Percentiles rank a stretch among this genome's conserved stretches.
Conservation (phyloP, 805 yeast genomes). For the Metschnikowia vanudenii region DNA sequence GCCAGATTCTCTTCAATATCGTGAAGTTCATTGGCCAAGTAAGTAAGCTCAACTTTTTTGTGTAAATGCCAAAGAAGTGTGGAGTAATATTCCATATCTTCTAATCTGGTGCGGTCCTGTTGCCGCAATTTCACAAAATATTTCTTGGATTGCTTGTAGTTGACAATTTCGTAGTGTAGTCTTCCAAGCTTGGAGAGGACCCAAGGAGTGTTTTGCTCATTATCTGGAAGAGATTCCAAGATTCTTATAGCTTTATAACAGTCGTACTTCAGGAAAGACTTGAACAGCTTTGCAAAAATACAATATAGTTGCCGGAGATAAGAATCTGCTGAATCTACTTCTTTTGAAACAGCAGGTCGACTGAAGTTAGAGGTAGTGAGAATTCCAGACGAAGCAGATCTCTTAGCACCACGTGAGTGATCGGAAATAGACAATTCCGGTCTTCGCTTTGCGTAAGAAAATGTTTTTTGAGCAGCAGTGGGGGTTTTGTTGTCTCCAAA, state of each 20-base stretch:
- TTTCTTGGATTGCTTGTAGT: slow-evolving; percentile 71
- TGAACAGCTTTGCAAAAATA: slow-evolving; percentile 58
- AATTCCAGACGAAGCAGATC: slow-evolving; percentile 15
- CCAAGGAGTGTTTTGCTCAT: slow-evolving; percentile 75
- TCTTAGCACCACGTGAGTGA: slow-evolving; percentile 14
- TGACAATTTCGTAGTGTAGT: slow-evolving; percentile 81
- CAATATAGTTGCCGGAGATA: slow-evolving; percentile 49
- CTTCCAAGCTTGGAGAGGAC: slow-evolving; percentile 78
- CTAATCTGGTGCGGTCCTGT: slow-evolving; percentile 72
- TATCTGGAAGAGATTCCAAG: slow-evolving; percentile 60
- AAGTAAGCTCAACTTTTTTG: slow-evolving; percentile 74
- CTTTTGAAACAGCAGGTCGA: slow-evolving; percentile 8
- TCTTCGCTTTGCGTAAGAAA: slow-evolving; percentile 14
- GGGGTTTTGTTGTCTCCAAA: slow-evolving; percentile 16
- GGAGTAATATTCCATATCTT: slow-evolving; percentile 89
- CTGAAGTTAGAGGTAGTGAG: slow-evolving; percentile 1
- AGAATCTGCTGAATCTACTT: slow-evolving; percentile 29
- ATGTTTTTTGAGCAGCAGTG: slow-evolving; percentile 12
- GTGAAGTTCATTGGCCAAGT: slow-evolving; percentile 75
- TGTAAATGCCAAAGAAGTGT: slow-evolving; percentile 92
- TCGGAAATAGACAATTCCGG: slow-evolving; percentile 14
- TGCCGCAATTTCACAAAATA: slow-evolving; percentile 62
- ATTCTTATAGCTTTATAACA: slow-evolving; percentile 76
- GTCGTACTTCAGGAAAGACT: slow-evolving; percentile 63
- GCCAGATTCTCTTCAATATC: slow-evolving; percentile 65